Evolutionary conservation across 352 stramenopile genomes (phyloP), one percentile per base, ranked within the genome.

Genomic region (Globisporangium viniferum): DNA sequence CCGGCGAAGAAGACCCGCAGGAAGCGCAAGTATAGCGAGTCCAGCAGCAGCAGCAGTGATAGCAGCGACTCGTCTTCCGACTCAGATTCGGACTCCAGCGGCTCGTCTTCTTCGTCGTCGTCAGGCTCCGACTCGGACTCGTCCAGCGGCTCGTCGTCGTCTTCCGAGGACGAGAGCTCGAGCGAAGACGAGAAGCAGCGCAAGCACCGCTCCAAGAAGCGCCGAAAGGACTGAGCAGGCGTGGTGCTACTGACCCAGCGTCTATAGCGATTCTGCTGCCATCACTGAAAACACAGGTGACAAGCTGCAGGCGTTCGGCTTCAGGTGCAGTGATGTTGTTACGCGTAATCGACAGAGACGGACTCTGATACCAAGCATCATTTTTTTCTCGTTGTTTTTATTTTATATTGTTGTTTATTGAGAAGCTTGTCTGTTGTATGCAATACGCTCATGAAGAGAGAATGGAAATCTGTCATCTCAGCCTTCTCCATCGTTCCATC

Each of bases 181-280:
- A 75, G 56, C 36, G 64, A 63, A 20, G 59, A 64, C 53, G 62
- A 72, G n/a, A 39, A 44, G 35, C 29, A 56, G 29, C 69, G 67
- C 48, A 77, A 75, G 31, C 67, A 46, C 41, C 59, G 63, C 63
- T 75, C 62, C 0, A 89, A 91, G 69, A 72, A 73, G 22, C 79
- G 59, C 49, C 74, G 80, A 55, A 82, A 63, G 53, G 69, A 90
- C 27, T 85, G 18, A 79, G 39, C 5, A 15, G 12, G 14, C 39
- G 18, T 46, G 39, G 62, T 5, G 9, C 27, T 3, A 14, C 24
- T 8, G 15, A 12, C 56, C 27, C 2, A 33, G 24, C 22, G 20
- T 5, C 20, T 31, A 9, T 22, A 51, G 44, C 18, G 18, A 22
- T 46, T 46, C 18, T 51, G 18, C 44, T 51, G 44, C 18, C 44